Evolutionary conservation across 768 basidiomycete species (phyloP).

Genomic region (Pisolithus marmoratus): DNA sequence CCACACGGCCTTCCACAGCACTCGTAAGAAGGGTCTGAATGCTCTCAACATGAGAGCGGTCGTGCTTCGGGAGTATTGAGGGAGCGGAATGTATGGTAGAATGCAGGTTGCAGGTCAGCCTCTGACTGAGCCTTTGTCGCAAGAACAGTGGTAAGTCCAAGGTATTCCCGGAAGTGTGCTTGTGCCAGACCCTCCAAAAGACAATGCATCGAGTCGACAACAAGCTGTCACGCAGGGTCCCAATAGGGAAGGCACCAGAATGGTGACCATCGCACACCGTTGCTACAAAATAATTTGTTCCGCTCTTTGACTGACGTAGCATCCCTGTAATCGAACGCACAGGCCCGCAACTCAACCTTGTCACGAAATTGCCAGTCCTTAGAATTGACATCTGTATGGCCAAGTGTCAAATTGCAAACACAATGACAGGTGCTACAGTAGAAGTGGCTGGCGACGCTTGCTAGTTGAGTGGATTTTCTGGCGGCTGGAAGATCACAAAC

Average conservation of each 20-base stretch:
- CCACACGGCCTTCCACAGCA: not conserved
- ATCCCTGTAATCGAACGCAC: not conserved
- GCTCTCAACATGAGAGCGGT: not conserved
- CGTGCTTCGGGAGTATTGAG: not conserved
- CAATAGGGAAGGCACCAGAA: too few species aligned
- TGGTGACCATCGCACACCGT: too few species aligned
- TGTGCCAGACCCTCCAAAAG: too few species aligned
- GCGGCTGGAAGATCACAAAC: slow-evolving; percentile 35
- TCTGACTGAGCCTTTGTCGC: too few species aligned
- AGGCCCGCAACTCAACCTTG: not conserved
- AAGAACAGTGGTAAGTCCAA: too few species aligned
- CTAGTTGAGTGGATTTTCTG: slow-evolving; percentile 17
- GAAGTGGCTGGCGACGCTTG: slow-evolving; percentile 14
- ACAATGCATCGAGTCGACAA: too few species aligned
- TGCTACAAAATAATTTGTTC: not conserved
- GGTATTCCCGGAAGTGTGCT: too few species aligned
- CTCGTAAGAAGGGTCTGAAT: not conserved
- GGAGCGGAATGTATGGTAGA: not conserved
- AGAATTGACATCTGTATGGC: slow-evolving; percentile 10
- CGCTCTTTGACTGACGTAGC: not conserved
- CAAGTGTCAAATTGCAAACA: slow-evolving; percentile 8
- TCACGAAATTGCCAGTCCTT: slow-evolving; percentile 2
- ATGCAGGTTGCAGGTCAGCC: not conserved
- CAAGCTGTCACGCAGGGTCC: too few species aligned
- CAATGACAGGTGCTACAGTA: slow-evolving; percentile 28